Base-by-base conservation (phyloP, 2,329 filamentous ascomycete species). In the Penicillium italicum region DNA sequence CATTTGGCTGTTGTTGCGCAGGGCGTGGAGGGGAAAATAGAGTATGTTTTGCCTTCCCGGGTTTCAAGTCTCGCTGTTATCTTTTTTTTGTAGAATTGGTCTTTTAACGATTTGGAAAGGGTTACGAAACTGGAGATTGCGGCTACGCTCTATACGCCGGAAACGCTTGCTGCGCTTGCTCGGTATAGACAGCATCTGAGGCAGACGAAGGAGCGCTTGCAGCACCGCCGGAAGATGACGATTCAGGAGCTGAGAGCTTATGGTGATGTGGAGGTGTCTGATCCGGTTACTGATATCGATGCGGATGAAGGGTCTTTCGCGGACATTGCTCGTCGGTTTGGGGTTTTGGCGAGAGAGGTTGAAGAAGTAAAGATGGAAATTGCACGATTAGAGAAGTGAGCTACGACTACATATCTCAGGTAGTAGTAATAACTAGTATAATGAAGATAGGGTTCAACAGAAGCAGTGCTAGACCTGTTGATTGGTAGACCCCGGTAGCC, bases 311-410 rank as follows among this genome's bases (percentile, higher is more conserved):
- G 64, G 7, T 63, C 69, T 1, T 70, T 77, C 61, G 59, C 56
- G 30, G 71, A 72, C 51, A 71, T 77, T 53, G 71, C 74, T 28
- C 69, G 65, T 42, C 68, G 69, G 38, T 77, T 76, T 65, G 71
- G 69, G 5, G 55, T 62, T 18, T 61, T 77, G 44, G 66, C 70
- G 1, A 66, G 62, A 50, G 74, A 77, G 52, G 67, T 75, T 7
- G 74, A 76, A 44, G 57, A 57, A 5, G 68, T 75, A 8, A 67
- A 64, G 55, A 66, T 61, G 59, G 72, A 75, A 38, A 65, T 65
- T 47, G 62, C 61, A 9, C 55, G 58, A 20, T 43, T 63, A 18
- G 61, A 56, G 11, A 55, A 58, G 42, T 64, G 53, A 57, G 20
- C 9, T 31, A 24, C 10, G n/a, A 10, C n/a, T 51, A 20, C 11